phyloP scores from a whole-genome alignment of 1,284 basidiomycete genomes.

The Microbotryum saponariae region DNA sequence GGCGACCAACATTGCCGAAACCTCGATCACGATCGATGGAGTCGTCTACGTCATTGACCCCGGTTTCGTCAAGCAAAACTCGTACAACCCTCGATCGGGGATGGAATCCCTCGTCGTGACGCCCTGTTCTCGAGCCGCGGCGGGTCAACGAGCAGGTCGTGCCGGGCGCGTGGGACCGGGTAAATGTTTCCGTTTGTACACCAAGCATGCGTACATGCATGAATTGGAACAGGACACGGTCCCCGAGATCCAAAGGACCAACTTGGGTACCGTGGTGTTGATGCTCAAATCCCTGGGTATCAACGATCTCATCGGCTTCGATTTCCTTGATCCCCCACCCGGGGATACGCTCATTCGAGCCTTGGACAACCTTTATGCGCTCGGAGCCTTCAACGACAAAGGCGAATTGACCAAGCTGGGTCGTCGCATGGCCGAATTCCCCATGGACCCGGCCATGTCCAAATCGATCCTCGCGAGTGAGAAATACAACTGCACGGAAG shows the following conservation, averaged over 20 bases:
- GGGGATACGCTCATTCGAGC: conserved; percentile 97
- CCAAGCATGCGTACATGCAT: conserved; percentile 57
- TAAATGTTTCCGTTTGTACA: conserved; percentile 82
- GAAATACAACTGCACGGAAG: conserved; percentile 89
- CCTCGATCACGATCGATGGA: conserved; percentile 73
- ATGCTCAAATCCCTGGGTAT: conserved; percentile 57
- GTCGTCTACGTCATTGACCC: conserved; percentile 98
- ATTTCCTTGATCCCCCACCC: conserved; percentile 61
- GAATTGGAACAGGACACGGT: conserved; percentile 56
- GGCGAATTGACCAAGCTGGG: conserved; percentile 95
- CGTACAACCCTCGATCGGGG: conserved; percentile 90
- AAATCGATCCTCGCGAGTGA: conserved; percentile 95
- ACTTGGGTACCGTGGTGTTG: conserved; percentile 50
- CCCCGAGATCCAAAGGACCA: conserved; percentile 52
- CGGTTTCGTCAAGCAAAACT: conserved; percentile 95
- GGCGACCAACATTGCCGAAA: conserved; percentile 91
- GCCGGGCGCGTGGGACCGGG: conserved; percentile 96
- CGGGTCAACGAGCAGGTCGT: conserved; percentile 91
- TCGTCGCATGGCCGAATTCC: conserved; percentile 96
- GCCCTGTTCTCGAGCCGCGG: conserved; percentile 91
- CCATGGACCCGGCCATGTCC: conserved; percentile 86
- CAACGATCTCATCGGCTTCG: conserved; percentile 56
- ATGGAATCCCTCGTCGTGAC: conserved; percentile 93
- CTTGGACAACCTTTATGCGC: conserved; percentile 84
- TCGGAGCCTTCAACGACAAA: conserved; percentile 91